These are phyloP conservation scores for Tolypocladium paradoxum DNA, from an alignment of 2,329 filamentous ascomycete species.

Conservation along the genomic window DNA sequence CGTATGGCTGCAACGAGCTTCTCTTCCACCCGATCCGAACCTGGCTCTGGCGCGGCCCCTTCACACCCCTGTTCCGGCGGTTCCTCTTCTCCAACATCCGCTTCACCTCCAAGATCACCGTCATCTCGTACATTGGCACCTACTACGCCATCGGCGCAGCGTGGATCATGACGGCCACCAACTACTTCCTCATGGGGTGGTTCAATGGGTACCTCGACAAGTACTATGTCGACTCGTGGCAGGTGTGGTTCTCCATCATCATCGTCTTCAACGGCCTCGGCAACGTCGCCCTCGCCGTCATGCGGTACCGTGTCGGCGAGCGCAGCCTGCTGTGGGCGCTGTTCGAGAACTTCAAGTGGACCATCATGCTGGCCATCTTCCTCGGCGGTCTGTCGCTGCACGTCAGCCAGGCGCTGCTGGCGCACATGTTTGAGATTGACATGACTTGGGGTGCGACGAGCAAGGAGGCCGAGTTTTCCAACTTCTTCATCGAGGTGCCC, in stretches of 20 bases:
- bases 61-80: constrained; percentile 65
- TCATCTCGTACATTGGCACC: constrained; percentile 67
- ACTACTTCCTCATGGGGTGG: constrained; percentile 70
- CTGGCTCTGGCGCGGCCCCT: constrained; percentile 64
- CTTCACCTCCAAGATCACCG: constrained; percentile 64
- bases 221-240: constrained; percentile 70
- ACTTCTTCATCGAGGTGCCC: constrained; percentile 77
- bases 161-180: constrained; percentile 61
- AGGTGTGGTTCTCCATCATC: constrained; percentile 72
- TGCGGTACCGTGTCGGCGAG: constrained; percentile 63
- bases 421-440: constrained; percentile 77
- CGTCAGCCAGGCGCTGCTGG: constrained; percentile 66
- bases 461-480: constrained; percentile 71
- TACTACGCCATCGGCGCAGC: constrained; percentile 71
- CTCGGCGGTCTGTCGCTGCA: constrained; percentile 73
- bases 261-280: constrained; percentile 68
- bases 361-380: constrained; percentile 65
- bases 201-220: constrained; percentile 68
- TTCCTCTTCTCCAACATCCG: constrained; percentile 67
- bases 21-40: constrained; percentile 67
- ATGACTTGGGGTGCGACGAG: constrained; percentile 80
- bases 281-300: constrained; percentile 59
- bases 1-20: constrained; percentile 73
- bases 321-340: constrained; percentile 44
- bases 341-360: constrained; percentile 63